Base-by-base conservation (phyloP, 495 filamentous ascomycete genomes). In the Aspergillus steynii region DNA sequence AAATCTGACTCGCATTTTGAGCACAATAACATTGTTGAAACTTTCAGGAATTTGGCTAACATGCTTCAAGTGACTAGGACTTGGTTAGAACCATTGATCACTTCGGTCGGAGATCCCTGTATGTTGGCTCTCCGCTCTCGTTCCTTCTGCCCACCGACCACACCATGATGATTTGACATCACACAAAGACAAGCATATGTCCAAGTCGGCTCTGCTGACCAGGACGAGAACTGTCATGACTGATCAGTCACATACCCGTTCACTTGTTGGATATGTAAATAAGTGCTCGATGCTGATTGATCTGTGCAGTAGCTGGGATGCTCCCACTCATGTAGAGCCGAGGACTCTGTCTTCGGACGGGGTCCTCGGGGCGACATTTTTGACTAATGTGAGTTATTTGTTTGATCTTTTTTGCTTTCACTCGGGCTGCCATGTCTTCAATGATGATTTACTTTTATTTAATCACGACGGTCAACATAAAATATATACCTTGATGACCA, bases 391-490 rank as follows among this genome's bases (percentile, higher is more conserved):
- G 52, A 76, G 72, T 76, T 53, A 12, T 51, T 29, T 29, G 7
- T 31, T 6, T n/a, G 29, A 10, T 58, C 55, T 51, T 61, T 55
- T 29, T 62, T 53, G 10, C 12, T 53, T 53, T 3, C 50, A 7
- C 27, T 57, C 12, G 8, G n/a, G 4, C 58, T 45, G 27, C 45
- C 37, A 56, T 59, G 58, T 42, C 15, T 68, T 81, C 80, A 62
- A 90, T 90, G 89, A 95, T 92, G 88, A 90, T 84, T 82, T 82
- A 77, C 71, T 74, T 72, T 68, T 81, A 78, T 76, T 82, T 87
- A 87, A 88, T 96, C 92, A 96, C 93, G 92, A 96, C 92, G 92
- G 92, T 96, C 92, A 90, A 88, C 93, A 90, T 94, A 96, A 20
- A 86, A 70, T 76, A 66, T 74, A 83, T 82, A 85, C 84, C 80